A percentile compares a stretch with the other conserved stretches of the same genome.
phyloP scores from a whole-genome alignment of 345 rosid species.

The Odontarrhena argentea region DNA sequence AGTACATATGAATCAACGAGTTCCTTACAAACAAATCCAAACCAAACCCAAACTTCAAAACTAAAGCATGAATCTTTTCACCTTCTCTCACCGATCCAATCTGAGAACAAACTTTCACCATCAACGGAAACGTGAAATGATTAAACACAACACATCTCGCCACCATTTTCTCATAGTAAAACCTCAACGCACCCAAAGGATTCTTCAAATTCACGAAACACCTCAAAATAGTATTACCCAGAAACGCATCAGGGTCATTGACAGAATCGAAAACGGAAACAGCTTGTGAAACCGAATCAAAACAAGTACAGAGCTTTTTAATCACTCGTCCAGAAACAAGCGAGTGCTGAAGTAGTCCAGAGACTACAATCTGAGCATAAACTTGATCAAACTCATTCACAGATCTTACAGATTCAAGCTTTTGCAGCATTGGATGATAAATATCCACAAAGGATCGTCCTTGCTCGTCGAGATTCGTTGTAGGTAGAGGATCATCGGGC shows the following conservation, averaged over 20 bases:
- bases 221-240: conserved; percentile 61
- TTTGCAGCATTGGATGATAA: conserved; percentile 48
- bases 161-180: conserved; percentile 60
- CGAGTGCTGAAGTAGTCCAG: conserved; percentile 52
- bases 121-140: conserved; percentile 60
- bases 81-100: conserved; percentile 51
- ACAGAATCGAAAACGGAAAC: conserved; percentile 47
- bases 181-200: conserved; percentile 48
- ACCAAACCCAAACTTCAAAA: conserved; percentile 44
- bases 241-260: conserved; percentile 58
- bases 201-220: conserved; percentile 42
- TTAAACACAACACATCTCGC: conserved; percentile 49
- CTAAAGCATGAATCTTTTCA: conserved; percentile 43
- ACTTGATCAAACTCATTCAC: conserved; percentile 50
- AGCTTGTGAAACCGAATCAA: conserved; percentile 46
- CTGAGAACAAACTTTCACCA: conserved; percentile 53
- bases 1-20: conserved; percentile 51
- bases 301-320: conserved; percentile 58
- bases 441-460: conserved; percentile 26
- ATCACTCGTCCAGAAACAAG: conserved; percentile 52
- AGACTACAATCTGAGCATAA: conserved; percentile 48
- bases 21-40: conserved; percentile 52
- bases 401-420: conserved; percentile 45
- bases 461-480: conserved; percentile 19
- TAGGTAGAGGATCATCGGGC: conserved; percentile 43